Base-by-base conservation (phyloP, 2,329 filamentous ascomycete genomes). In the Monosporascus sp. region DNA sequence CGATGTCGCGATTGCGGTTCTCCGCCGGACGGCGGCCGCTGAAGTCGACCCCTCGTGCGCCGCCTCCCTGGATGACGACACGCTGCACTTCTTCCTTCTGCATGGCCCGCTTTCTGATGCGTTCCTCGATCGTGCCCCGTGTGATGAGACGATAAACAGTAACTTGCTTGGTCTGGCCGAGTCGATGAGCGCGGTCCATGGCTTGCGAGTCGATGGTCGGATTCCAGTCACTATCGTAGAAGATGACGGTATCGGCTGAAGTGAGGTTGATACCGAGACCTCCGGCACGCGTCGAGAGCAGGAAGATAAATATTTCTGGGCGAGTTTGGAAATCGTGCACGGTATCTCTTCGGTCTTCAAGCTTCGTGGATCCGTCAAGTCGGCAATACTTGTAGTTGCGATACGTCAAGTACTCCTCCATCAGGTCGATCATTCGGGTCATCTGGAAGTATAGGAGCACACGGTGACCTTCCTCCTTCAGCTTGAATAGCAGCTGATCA, bases 181-280 rank as follows among this genome's bases (percentile, higher is more conserved):
- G 83, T 82, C 94, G 90, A 83, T 99, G 94, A 14, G 94, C 94
- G 70, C 94, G 89, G 72, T 99, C 94, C 94, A 97, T 97, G 72
- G 94, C 94, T 71, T 99, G 94, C 50, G 90, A 96, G 70, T 99
- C 94, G 65, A 97, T 97, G 3, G 94, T 97, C 0, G 94, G 94
- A 70, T 99, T 99, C 94, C 94, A 99, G 71, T 99, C 94, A 11
- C 90, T 96, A 69, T 99, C 94, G 79, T 99, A 99, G 76, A 99
- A 99, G 72, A 99, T 97, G 73, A 99, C 94, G 0, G 94, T 99
- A 69, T 99, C 94, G 20, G 94, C 94, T 50, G 89, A 88, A 6
- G 94, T 97, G 61, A 99, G 77, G 67, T 99, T 99, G 79, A 99
- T 99, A 75, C 94, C 94, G 20, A 99, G 81, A 78, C 94, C 94